Conservation (phyloP, 345 rosid species). For the Moricandia moricandioides region DNA sequence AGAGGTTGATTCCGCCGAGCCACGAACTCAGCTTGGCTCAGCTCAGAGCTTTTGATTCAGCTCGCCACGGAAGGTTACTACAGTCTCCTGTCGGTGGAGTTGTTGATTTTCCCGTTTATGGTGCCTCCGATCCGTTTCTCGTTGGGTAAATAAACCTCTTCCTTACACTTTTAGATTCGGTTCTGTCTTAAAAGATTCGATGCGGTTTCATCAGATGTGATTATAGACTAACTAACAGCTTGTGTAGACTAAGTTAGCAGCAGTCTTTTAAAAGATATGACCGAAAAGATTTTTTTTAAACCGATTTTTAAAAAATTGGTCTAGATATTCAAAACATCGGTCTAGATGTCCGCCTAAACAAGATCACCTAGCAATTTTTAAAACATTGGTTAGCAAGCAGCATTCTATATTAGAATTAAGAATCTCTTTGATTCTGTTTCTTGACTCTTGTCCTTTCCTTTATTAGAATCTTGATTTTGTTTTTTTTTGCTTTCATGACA, state of each 20-base stretch:
- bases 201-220: background rate
- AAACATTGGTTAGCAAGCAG: conserved; percentile 3
- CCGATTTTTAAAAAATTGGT: too few species aligned
- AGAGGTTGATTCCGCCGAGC: conserved; percentile 55
- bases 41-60: conserved; percentile 65
- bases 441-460: conserved; percentile 7
- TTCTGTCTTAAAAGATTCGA: conserved; percentile 6
- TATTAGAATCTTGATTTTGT: background rate
- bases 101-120: conserved; percentile 72
- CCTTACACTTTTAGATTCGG: background rate
- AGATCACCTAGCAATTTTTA: too few species aligned
- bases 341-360: too few species aligned
- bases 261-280: too few species aligned
- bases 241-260: background rate
- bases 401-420: background rate
- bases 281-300: too few species aligned
- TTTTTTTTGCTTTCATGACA: conserved; percentile 23
- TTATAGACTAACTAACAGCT: background rate
- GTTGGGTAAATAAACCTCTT: conserved; percentile 53
- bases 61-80: conserved; percentile 78
- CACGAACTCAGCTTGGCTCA: conserved; percentile 50
- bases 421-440: background rate
- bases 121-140: conserved; percentile 76
- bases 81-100: conserved; percentile 60
- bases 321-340: too few species aligned